Percentiles rank a stretch among this genome's conserved stretches.
Evolutionary conservation across 495 filamentous ascomycete species (phyloP).

Genomic region (Cryomyces antarcticus): DNA sequence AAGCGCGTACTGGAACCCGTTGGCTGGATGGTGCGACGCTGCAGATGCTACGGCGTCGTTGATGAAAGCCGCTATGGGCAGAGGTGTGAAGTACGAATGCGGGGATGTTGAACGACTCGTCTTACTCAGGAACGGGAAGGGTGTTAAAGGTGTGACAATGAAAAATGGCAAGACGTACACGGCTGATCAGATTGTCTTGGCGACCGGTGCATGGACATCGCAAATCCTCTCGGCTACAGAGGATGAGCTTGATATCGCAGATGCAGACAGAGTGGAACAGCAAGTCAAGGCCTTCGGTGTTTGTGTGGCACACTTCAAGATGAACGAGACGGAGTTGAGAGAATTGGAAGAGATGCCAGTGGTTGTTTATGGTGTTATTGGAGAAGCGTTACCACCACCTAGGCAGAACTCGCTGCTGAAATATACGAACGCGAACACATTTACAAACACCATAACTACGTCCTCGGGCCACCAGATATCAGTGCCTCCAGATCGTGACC

Average conservation of each 20-base stretch:
- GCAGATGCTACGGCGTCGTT: constrained; percentile 16
- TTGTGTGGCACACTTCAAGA: constrained; percentile 20
- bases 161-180: constrained; percentile 4
- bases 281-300: constrained; percentile 23
- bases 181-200: constrained; percentile 10
- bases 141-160: constrained; percentile 12
- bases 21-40: constrained; percentile 24
- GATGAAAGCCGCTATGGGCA: constrained; percentile 13
- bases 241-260: constrained; percentile 14
- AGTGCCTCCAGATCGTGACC: constrained; percentile 11
- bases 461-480: constrained; percentile 16
- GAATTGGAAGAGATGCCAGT: constrained; percentile 19
- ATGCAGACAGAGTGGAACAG: constrained; percentile 14
- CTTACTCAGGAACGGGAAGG: constrained; percentile 4
- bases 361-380: constrained; percentile 19
- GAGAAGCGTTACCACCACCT: constrained; percentile 22
- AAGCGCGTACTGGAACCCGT: constrained; percentile 18
- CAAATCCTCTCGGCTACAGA: constrained; percentile 17
- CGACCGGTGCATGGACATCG: constrained; percentile 14
- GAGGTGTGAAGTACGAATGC: constrained; percentile 18
- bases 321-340: constrained; percentile 13
- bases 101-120: constrained; percentile 16
- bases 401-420: constrained; percentile 16
- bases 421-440: constrained; percentile 17
- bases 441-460: constrained; percentile 17